Evolutionary conservation across 306 rosid species (phyloP).

Genomic region (Urtica urens): DNA sequence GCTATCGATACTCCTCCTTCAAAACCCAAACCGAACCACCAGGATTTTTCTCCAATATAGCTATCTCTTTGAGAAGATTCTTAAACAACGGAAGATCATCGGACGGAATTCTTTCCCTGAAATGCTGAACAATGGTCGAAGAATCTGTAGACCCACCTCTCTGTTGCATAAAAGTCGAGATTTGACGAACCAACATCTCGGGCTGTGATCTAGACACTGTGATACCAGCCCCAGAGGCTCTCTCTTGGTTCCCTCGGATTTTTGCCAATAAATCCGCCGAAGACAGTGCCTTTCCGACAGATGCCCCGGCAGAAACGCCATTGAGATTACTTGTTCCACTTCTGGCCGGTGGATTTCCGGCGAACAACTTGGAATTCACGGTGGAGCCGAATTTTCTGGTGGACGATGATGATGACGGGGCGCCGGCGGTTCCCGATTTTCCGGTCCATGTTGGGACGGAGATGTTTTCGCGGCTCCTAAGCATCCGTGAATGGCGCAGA

Average conservation of each 20-base stretch:
- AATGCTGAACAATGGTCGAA: conserved; percentile 64
- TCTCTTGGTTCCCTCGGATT: conserved; percentile 66
- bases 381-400: conserved; percentile 74
- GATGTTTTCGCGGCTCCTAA: conserved; percentile 57
- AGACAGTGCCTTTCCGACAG: conserved; percentile 74
- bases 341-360: conserved; percentile 27
- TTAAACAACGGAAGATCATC: conserved; percentile 79
- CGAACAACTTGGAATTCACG: conserved; percentile 44
- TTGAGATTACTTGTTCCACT: conserved; percentile 31
- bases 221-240: conserved; percentile 56
- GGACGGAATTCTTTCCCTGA: conserved; percentile 64
- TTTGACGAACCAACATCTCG: conserved; percentile 67
- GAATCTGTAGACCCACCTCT: conserved; percentile 63
- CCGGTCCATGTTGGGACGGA: conserved; percentile 97
- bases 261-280: conserved; percentile 64
- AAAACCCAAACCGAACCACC: conserved; percentile 66
- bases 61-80: conserved; percentile 88
- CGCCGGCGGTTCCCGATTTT: conserved; percentile 88
- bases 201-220: conserved; percentile 49
- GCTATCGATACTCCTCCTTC: conserved; percentile 51
- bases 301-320: conserved; percentile 63
- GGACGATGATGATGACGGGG: conserved; percentile 70
- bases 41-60: conserved; percentile 48
- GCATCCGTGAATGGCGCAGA: conserved; percentile 70
- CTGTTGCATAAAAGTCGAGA: conserved; percentile 72